Evolutionary conservation across 2,329 filamentous ascomycete genomes (phyloP), one percentile per base, ranked within the genome.

Genomic region (Coniella vitis): DNA sequence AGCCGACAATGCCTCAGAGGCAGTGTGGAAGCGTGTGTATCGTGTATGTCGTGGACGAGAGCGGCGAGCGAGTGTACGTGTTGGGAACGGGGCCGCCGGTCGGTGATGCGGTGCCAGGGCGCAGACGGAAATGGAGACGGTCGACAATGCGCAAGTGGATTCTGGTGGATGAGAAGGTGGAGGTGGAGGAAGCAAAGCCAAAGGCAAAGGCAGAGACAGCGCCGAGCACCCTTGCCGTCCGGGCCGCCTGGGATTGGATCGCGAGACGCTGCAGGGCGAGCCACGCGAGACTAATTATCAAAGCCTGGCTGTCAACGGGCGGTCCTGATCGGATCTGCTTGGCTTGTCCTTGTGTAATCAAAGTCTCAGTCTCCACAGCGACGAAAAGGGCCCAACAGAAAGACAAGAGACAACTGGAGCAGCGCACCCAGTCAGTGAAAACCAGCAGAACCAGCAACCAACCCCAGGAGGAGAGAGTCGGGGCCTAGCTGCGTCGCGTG

Each of bases 401-500:
- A n/a, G n/a, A n/a, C n/a, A n/a, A 10, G 25, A 29, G 25, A 29
- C 25, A 10, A 10, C 25, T 5, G 25, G 25, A 29, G 25, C 25
- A 29, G 5, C 25, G n/a, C n/a, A n/a, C n/a, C n/a, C n/a, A n/a
- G 5, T 29, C 25, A 29, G 25, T 10, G 5, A 5, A 5, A 5
- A 5, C 5, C 25, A 29, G 25, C 25, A 10, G 5, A 29, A 10
- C 25, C 25, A 29, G 20, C 8, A 41, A 25, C 45, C 31, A 25
- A 36, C 16, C 29, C 31, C 22, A 47, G 39, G 45, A 48, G 35
- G 19, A 22, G 31, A 22, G n/a, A 38, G 25, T 29, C 5, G 10
- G 25, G 25, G 25, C 25, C 25, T 14, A 40, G 40, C 34, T 31
- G 19, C 10, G 47, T 51, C 38, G 43, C 52, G 52, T 54, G 52